Base-by-base conservation (phyloP, 2,329 filamentous ascomycete species). In the Monilinia fructicola region DNA sequence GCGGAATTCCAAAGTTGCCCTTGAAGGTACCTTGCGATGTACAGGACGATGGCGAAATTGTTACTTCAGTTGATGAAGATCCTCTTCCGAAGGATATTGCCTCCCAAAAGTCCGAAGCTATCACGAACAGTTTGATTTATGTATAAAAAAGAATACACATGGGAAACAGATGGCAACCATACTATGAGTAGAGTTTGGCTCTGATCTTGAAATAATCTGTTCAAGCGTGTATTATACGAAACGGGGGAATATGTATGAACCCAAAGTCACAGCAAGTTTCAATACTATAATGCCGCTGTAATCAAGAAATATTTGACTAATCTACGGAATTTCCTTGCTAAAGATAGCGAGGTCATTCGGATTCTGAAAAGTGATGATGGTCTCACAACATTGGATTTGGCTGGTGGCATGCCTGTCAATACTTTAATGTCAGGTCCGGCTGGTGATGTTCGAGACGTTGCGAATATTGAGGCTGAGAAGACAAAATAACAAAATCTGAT, bases 291-390 rank as follows among this genome's bases (percentile, higher is more conserved):
- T 58, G 5, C 56, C 56, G 42, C 62, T 42, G 62, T 50, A 10
- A 53, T 64, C 10, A 50, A 56, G 14, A 64, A 28, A 28, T 64
- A 64, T 10, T n/a, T 56, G 10, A 38, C 28, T 9, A 64, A 64
- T 44, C 53, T 64, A 7, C 62, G 56, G n/a, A 56, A 5, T 1
- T 53, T 64, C 35, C 53, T 64, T 50, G 21, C n/a, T 14, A 28
- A 56, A n/a, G 53, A 64, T 58, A 56, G 53, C 23, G 42, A 64
- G 42, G 56, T 28, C 11, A 64, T 64, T 48, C 53, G 62, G 11
- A 64, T 64, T 21, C 16, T 64, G 12, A 64, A 64, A 40, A 64
- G 62, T 35, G 62, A 64, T 64, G 62, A 53, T 14, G 62, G 62
- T 40, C 62, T 64, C 44, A 56, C 62, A 12, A 64, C 42, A 18